phyloP scores from a whole-genome alignment of 345 rosid species.

The Eucalyptus regnans region DNA sequence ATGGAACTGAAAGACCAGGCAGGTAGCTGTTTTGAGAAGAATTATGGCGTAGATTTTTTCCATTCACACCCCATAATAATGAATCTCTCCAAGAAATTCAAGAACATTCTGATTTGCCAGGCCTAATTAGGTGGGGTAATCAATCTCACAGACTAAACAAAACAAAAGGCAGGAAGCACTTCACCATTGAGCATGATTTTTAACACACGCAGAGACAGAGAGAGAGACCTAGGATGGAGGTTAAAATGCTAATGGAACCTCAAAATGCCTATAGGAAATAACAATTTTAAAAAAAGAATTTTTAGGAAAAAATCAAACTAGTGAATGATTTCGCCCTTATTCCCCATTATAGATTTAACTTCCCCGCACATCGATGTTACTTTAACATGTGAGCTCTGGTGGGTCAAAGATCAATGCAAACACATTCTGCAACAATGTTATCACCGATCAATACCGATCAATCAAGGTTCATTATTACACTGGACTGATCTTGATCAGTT shows the following conservation, averaged over 20 bases:
- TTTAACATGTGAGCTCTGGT: neutral
- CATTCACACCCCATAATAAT: neutral
- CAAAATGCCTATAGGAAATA: neutral
- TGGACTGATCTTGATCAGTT: neutral
- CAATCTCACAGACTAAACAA: neutral
- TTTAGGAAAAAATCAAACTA: neutral
- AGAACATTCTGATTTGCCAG: neutral
- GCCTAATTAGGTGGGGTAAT: neutral
- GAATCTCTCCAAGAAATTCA: neutral
- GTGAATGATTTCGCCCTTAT: neutral
- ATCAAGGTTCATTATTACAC: neutral
- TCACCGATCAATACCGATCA: neutral
- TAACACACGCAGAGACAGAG: neutral
- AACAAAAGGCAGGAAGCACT: neutral
- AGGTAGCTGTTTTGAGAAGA: neutral
- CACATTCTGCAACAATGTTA: neutral
- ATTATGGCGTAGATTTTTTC: neutral
- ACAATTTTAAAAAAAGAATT: neutral
- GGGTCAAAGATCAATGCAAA: neutral
- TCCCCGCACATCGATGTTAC: neutral
- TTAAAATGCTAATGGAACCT: neutral
- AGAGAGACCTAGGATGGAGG: neutral
- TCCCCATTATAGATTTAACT: neutral
- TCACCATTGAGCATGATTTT: neutral
- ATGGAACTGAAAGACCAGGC: neutral